phyloP scores from a whole-genome alignment of 805 yeast species.

The Zygosaccharomyces gambellarensis region DNA sequence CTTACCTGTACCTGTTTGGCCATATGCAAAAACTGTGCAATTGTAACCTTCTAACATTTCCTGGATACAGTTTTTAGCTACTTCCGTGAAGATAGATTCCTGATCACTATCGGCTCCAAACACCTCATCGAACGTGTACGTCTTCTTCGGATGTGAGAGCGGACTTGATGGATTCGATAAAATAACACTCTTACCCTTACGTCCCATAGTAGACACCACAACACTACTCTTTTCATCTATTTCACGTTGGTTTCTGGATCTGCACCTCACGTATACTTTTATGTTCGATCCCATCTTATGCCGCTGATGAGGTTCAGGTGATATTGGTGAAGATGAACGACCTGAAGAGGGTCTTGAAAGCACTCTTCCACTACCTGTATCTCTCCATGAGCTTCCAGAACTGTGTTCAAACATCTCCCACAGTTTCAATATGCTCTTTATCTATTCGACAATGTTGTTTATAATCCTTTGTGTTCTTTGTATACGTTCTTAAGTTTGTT shows the following conservation, averaged over 20 bases:
- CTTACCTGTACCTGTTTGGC: slow-evolving; percentile 86
- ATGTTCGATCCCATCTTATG: slow-evolving; percentile 35
- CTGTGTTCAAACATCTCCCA: not conserved
- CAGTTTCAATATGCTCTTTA: not conserved
- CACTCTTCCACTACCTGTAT: not conserved
- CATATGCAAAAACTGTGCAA: slow-evolving; percentile 79
- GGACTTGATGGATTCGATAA: slow-evolving; percentile 31
- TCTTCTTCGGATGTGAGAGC: slow-evolving; percentile 36
- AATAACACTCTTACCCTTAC: slow-evolving; percentile 42
- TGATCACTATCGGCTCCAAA: slow-evolving; percentile 82
- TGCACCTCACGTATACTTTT: slow-evolving; percentile 52
- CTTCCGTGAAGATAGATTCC: slow-evolving; percentile 55
- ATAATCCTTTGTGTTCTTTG: not conserved
- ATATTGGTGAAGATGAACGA: not conserved
- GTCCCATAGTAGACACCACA: slow-evolving; percentile 47
- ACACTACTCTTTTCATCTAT: slow-evolving; percentile 51
- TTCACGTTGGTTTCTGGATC: slow-evolving; percentile 53
- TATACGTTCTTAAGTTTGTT: not conserved
- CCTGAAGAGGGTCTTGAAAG: slow-evolving; percentile 3
- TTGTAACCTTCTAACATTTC: slow-evolving; percentile 70
- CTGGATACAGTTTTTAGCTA: slow-evolving; percentile 51
- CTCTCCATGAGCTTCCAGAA: not conserved
- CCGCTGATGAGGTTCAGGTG: slow-evolving; percentile 5
- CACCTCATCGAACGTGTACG: slow-evolving; percentile 69
- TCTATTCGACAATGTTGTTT: not conserved